Base-by-base conservation (phyloP, 169 alveolate genomes). In the Plasmodium sp. region DNA sequence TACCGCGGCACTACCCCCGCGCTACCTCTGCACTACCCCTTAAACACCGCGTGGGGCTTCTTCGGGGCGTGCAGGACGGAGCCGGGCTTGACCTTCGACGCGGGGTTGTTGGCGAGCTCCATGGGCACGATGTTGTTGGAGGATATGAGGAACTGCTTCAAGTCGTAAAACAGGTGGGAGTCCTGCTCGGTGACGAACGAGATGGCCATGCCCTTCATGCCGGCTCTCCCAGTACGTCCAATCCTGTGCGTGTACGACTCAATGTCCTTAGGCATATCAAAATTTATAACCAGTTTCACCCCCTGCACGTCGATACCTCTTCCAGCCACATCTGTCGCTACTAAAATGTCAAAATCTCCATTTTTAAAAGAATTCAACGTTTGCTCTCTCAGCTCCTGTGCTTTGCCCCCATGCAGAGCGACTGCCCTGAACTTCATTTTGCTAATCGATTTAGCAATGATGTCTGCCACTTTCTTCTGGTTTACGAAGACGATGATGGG, bases 211-310 rank as follows among this genome's bases (percentile, higher is more conserved):
- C 99, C 99, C 93, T 97, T 97, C 83, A 98, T 97, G 5, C 99
- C 99, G 1, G 99, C 99, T 62, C 99, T 97, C 7, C 99, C 99
- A 1, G 99, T 99, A 74, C 99, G 98, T 10, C 99, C 99, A n/a
- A 98, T 97, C 96, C 99, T 95, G 95, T 99, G 99, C 41, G 98
- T 96, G 94, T 98, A 99, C 79, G 99, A 98, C 93, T 98, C 98
- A 43, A 99, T 98, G 84, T 98, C 98, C 93, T 97, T 98, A n/a
- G 99, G 99, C 96, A 99, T 98, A 96, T 99, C 99, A 93, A 98
- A 99, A 96, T 99, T 99, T 27, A 99, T 98, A 51, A 99, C 99
- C 79, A 97, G 97, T 62, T 97, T 97, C 33, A 99, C 99, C 5
- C 98, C 99, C 31, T 98, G 99, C 43, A 99, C 98, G 95, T 99